Conservation (phyloP, 2,329 filamentous ascomycete species). For the Phyllosticta ampelicida region DNA sequence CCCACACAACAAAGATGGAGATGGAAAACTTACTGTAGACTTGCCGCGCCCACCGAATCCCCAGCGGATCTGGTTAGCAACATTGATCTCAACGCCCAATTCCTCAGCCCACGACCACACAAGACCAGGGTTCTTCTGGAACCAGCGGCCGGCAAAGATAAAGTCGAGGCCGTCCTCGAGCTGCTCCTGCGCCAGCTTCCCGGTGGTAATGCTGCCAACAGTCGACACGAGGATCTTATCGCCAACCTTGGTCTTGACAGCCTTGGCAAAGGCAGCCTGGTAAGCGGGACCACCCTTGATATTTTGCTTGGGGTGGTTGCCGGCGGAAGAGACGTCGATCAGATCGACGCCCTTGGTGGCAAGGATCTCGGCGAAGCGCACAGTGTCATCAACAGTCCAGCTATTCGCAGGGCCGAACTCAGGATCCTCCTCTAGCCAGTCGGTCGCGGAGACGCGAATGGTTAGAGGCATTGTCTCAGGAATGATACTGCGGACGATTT, state of each 20-base stretch:
- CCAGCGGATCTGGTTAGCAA: conserved; percentile 62
- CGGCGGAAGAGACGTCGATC: conserved; percentile 70
- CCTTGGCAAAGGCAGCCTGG: conserved; percentile 63
- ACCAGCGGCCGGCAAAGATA: conserved; percentile 63
- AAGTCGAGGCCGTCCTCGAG: conserved; percentile 50
- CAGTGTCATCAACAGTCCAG: conserved; percentile 58
- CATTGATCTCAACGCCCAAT: conserved; percentile 57
- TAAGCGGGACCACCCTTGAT: conserved; percentile 54
- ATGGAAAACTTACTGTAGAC: conserved; percentile 10
- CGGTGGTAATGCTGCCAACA: conserved; percentile 64
- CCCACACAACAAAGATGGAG: not conserved
- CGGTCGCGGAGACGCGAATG: conserved; percentile 61
- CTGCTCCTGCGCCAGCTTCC: conserved; percentile 55
- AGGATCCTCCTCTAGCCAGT: conserved; percentile 56
- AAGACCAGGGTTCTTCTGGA: conserved; percentile 72
- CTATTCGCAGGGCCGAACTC: conserved; percentile 37
- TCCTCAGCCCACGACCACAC: conserved; percentile 64
- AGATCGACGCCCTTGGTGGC: conserved; percentile 68
- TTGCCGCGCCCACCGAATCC: conserved; percentile 43
- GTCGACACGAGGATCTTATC: conserved; percentile 60
- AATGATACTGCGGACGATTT: conserved; percentile 51
- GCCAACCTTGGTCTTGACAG: conserved; percentile 61
- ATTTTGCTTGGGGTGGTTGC: conserved; percentile 53
- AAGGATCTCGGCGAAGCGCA: conserved; percentile 54
- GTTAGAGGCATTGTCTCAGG: conserved; percentile 61